Evolutionary conservation across 768 basidiomycete genomes (phyloP).

Genomic region (Cantharellus anzutake): DNA sequence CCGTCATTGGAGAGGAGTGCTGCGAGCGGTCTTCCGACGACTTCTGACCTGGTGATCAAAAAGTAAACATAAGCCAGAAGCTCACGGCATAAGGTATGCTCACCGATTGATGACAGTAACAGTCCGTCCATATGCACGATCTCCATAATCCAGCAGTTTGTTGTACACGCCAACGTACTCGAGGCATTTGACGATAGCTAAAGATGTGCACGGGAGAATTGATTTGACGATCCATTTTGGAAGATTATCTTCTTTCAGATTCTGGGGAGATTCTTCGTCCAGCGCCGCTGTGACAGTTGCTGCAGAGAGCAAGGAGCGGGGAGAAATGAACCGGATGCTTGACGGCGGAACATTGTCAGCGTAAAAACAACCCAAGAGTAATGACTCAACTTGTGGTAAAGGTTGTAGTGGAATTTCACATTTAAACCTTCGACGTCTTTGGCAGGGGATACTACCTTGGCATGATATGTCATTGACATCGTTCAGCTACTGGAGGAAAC

Average conservation of each 20-base stretch:
- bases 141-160: conserved; percentile 77
- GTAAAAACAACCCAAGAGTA: neutral
- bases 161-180: conserved; percentile 90
- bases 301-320: conserved; percentile 38
- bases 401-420: conserved; percentile 87
- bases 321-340: conserved; percentile 86
- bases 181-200: conserved; percentile 89
- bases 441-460: conserved; percentile 74
- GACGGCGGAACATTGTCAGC: neutral
- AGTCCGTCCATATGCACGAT: conserved; percentile 83
- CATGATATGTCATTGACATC: neutral
- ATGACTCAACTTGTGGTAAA: conserved; percentile 68
- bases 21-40: conserved; percentile 92
- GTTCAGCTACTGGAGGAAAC: conserved; percentile 1
- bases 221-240: conserved; percentile 85
- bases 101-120: conserved; percentile 90
- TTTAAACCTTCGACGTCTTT: conserved; percentile 98
- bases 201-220: conserved; percentile 90
- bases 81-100: conserved; percentile 4
- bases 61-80: neutral
- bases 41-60: conserved; percentile 53
- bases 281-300: neutral
- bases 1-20: conserved; percentile 93
- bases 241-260: conserved; percentile 29
- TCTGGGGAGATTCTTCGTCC: neutral